Evolutionary conservation across 352 stramenopile genomes (phyloP).

Genomic region (Pythium guiyangense): DNA sequence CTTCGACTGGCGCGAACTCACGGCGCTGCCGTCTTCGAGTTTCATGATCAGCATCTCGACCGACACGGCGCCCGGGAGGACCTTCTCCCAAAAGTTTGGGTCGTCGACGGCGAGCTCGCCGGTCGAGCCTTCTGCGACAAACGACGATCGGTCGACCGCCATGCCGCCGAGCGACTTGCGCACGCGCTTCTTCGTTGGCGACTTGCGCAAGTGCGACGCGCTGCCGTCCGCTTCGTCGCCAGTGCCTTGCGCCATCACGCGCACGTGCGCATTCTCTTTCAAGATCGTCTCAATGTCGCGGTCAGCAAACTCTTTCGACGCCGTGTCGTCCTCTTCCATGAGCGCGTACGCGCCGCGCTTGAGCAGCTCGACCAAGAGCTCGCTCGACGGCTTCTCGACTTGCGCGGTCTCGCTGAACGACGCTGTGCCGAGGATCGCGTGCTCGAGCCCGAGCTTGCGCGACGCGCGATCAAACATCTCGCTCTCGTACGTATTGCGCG

Average conservation of each 20-base stretch:
- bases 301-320: conserved; percentile 92
- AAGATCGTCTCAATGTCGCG: conserved; percentile 96
- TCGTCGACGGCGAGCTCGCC: conserved; percentile 93
- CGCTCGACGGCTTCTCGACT: conserved; percentile 76
- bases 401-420: conserved; percentile 90
- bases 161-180: conserved; percentile 78
- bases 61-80: conserved; percentile 81
- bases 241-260: conserved; percentile 43
- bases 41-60: conserved; percentile 86
- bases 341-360: conserved; percentile 98
- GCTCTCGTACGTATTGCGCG: conserved; percentile 98
- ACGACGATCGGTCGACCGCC: conserved; percentile 87
- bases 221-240: conserved; percentile 24
- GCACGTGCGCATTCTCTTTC: conserved; percentile 80
- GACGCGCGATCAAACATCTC: conserved; percentile 99
- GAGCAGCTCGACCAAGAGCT: conserved; percentile 97
- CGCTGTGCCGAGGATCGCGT: conserved; percentile 95
- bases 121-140: conserved; percentile 89
- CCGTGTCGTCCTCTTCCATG: conserved; percentile 94
- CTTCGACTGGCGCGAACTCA: conserved; percentile 78
- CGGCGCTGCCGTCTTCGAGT: conserved; percentile 79
- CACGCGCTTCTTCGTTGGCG: conserved; percentile 43
- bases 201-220: conserved; percentile 26
- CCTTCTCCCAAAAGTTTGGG: conserved; percentile 96
- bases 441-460: conserved; percentile 98